These are phyloP conservation scores for Aspergillus japonicus DNA, from an alignment of 2,329 filamentous ascomycete species.

Conservation along the genomic window DNA sequence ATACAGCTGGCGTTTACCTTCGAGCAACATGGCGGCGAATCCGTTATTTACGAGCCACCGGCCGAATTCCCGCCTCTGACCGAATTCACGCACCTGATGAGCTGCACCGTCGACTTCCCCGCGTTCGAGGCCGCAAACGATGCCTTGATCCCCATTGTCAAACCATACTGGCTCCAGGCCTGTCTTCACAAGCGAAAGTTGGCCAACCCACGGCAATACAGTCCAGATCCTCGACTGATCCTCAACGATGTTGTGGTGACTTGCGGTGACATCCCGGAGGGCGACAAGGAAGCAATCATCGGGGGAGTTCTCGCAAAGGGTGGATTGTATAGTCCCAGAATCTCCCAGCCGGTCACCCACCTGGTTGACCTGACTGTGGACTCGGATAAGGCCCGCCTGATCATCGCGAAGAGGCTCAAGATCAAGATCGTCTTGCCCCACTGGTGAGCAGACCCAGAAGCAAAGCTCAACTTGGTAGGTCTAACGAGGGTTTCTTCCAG, in stretches of 20 bases:
- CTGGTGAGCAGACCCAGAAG: conserved; percentile 57
- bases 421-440: conserved; percentile 88
- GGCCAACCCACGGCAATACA: conserved; percentile 78
- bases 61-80: conserved; percentile 40
- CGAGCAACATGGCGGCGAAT: conserved; percentile 50
- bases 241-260: conserved; percentile 81
- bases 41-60: conserved; percentile 42
- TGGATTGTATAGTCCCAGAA: conserved; percentile 70
- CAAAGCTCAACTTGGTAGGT: conserved; percentile 16
- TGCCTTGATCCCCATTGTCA: conserved; percentile 79
- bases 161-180: conserved; percentile 72
- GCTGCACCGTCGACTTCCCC: conserved; percentile 86
- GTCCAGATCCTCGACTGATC: conserved; percentile 86
- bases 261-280: conserved; percentile 78
- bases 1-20: conserved; percentile 49
- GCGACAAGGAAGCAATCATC: conserved; percentile 87
- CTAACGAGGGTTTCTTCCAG: conserved; percentile 43
- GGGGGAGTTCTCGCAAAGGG: conserved; percentile 88
- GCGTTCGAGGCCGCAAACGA: conserved; percentile 74
- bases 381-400: conserved; percentile 62
- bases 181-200: conserved; percentile 69
- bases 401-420: conserved; percentile 63
- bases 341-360: conserved; percentile 79
- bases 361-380: conserved; percentile 78
- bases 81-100: conserved; percentile 64